Conservation (phyloP, 2,329 filamentous ascomycete species). For the Botrytis medusae region DNA sequence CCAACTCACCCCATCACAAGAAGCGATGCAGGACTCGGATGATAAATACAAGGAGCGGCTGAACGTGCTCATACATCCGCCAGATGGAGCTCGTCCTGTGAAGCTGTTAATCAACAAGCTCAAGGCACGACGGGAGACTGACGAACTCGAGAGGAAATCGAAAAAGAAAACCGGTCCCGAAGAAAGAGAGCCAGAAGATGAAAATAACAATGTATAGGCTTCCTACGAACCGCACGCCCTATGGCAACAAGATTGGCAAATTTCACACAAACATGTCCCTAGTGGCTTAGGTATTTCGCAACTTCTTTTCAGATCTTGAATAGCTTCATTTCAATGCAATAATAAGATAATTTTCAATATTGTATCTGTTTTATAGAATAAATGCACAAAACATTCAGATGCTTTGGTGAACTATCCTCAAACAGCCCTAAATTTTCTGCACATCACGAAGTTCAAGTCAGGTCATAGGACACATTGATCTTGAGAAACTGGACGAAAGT, state of each 20-base stretch:
- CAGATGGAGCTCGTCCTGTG: not conserved
- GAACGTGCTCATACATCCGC: not conserved
- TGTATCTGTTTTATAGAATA: not conserved
- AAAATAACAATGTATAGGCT: too few species aligned
- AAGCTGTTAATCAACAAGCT: not conserved
- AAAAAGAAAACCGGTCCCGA: too few species aligned
- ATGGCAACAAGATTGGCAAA: not conserved
- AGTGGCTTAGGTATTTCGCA: not conserved
- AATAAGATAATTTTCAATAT: not conserved
- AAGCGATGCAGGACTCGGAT: not conserved
- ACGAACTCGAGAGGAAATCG: too few species aligned
- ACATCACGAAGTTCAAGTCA: not conserved
- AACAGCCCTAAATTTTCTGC: not conserved
- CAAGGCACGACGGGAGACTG: not conserved
- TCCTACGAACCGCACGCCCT: accelerated
- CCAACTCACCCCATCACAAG: not conserved
- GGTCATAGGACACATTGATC: not conserved
- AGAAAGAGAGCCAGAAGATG: too few species aligned
- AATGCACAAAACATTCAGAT: not conserved
- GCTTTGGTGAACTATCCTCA: not conserved
- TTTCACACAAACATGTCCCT: accelerated
- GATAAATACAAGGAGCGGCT: not conserved
- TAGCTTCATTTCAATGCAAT: not conserved
- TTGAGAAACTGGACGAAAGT: not conserved
- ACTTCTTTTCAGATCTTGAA: not conserved